These are phyloP conservation scores for Sclerotinia borealis DNA, from an alignment of 2,329 filamentous ascomycete genomes.

Conservation along the genomic window DNA sequence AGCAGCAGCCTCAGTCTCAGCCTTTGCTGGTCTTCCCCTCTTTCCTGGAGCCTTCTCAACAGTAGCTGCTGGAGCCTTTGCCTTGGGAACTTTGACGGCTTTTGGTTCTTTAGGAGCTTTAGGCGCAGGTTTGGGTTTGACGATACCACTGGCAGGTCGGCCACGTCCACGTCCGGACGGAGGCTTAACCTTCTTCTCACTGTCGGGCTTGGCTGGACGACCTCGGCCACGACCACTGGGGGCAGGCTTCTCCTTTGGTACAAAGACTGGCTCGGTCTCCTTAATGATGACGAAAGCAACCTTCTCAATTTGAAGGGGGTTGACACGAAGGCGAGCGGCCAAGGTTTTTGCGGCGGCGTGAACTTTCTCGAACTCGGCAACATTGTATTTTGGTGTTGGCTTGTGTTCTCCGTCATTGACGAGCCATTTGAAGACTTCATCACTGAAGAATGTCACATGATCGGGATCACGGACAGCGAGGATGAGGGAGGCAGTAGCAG, in stretches of 20 bases:
- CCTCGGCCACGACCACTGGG: slow-evolving; percentile 21
- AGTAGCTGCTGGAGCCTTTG: not conserved
- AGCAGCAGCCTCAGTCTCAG: not conserved
- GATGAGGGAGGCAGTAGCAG: slow-evolving; percentile 71
- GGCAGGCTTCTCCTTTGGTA: slow-evolving; percentile 18
- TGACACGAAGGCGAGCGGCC: slow-evolving; percentile 44
- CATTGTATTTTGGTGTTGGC: slow-evolving; percentile 59
- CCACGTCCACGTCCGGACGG: slow-evolving; percentile 22
- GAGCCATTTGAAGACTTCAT: slow-evolving; percentile 72
- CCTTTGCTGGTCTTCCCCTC: slow-evolving; percentile 8
- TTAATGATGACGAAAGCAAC: slow-evolving; percentile 64
- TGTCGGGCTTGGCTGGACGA: slow-evolving; percentile 21
- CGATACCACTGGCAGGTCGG: slow-evolving; percentile 13
- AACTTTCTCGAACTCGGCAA: slow-evolving; percentile 61
- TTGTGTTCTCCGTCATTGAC: slow-evolving; percentile 45
- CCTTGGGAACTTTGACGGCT: not conserved
- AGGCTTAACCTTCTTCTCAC: slow-evolving; percentile 23
- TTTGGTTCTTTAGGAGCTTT: not conserved
- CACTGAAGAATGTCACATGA: slow-evolving; percentile 67
- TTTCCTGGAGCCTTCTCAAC: not conserved
- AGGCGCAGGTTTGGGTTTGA: slow-evolving; percentile 8
- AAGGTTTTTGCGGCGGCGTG: slow-evolving; percentile 40
- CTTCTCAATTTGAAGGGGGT: slow-evolving; percentile 60
- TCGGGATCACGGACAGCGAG: slow-evolving; percentile 58
- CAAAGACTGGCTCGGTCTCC: slow-evolving; percentile 25